Evolutionary conservation across 495 filamentous ascomycete genomes (phyloP).

Genomic region (Lophium mytilinum): DNA sequence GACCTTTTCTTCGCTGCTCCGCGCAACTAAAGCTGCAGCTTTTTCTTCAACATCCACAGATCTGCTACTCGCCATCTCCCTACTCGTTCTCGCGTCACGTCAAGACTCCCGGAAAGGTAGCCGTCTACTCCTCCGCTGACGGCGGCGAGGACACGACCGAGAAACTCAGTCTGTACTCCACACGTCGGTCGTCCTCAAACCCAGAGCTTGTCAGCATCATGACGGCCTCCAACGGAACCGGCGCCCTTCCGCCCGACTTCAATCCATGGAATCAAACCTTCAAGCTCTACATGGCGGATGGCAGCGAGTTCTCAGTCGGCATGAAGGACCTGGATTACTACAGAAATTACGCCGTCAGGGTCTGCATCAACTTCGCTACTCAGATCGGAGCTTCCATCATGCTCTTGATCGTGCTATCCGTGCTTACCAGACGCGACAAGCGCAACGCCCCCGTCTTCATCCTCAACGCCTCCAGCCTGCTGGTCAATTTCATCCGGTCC

Average conservation of each 20-base stretch:
- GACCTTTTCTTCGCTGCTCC: background rate
- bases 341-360: slow-evolving; percentile 43
- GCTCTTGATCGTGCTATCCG: slow-evolving; percentile 56
- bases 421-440: slow-evolving; percentile 56
- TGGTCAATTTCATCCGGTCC: slow-evolving; percentile 53
- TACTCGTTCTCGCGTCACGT: too few species aligned
- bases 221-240: background rate
- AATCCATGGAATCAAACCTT: slow-evolving; percentile 10
- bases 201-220: background rate
- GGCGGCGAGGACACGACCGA: background rate
- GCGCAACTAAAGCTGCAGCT: too few species aligned
- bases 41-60: too few species aligned
- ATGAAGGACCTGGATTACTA: slow-evolving; percentile 43
- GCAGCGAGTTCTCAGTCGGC: slow-evolving; percentile 25
- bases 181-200: background rate
- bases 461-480: slow-evolving; percentile 53
- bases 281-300: slow-evolving; percentile 13
- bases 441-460: slow-evolving; percentile 52
- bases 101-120: too few species aligned
- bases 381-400: slow-evolving; percentile 68
- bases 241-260: slow-evolving; percentile 1
- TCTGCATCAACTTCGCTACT: slow-evolving; percentile 59
- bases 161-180: background rate
- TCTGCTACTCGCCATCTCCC: too few species aligned
- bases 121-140: background rate